Evolutionary conservation across 306 rosid species (phyloP).

Genomic region (Quercus agrifolia): DNA sequence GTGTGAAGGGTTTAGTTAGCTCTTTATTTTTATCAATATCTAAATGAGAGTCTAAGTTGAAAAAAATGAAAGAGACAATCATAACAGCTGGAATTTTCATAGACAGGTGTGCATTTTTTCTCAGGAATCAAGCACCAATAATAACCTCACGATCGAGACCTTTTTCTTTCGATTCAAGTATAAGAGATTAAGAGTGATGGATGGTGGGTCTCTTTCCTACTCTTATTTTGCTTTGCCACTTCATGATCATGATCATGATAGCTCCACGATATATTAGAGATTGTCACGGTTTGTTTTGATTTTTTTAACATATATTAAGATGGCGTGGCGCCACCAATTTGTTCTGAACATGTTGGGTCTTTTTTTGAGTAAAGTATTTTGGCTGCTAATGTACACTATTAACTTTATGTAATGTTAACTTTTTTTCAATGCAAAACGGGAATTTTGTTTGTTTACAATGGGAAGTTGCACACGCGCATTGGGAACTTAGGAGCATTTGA

Average conservation of each 20-base stretch:
- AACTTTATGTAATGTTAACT: neutral
- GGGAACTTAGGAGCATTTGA: too few relatives aligned
- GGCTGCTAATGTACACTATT: neutral
- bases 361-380: neutral
- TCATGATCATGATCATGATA: constrained; percentile 6
- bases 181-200: neutral
- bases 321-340: constrained; percentile 41
- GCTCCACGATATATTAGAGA: constrained; percentile 5
- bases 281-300: constrained; percentile 16
- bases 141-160: constrained; percentile 15
- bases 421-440: too few relatives aligned
- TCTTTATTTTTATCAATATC: neutral
- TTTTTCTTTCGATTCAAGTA: constrained; percentile 41
- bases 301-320: constrained; percentile 2
- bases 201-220: constrained; percentile 22
- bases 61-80: constrained; percentile 13
- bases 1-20: constrained; percentile 40
- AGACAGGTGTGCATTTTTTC: constrained; percentile 32
- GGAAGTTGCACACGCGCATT: too few relatives aligned
- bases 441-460: too few relatives aligned
- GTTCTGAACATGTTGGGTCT: constrained; percentile 22
- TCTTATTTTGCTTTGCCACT: constrained; percentile 11
- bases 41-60: neutral
- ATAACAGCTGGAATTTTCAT: constrained; percentile 27
- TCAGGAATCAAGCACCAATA: constrained; percentile 32